Evolutionary conservation across 257 asterid species (phyloP), one percentile per base, ranked within the genome.

Genomic region (Solanum medicagineum): DNA sequence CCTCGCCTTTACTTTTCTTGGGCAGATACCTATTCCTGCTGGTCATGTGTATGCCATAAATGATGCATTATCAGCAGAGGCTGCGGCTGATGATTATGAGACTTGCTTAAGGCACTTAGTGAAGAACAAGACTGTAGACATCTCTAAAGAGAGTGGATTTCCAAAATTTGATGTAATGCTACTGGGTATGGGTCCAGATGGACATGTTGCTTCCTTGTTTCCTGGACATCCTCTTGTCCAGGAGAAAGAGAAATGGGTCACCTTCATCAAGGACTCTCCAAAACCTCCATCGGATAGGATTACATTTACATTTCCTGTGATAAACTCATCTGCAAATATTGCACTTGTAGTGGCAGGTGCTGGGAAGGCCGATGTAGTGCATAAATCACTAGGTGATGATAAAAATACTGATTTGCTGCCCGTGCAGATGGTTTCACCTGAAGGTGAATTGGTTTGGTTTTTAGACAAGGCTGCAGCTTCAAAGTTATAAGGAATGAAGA

Each of bases 101-200:
- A 90, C 93, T 70, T 90, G 94, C 88, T 89, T 96, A 86, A 95
- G 91, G 89, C 97, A 96, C 84, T 85, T 96, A 88, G 94, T 93
- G 59, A 90, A 89, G 44, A 89, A 75, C 54, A 91, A 90, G 84
- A 89, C 86, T 66, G 84, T 96, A 47, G 89, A 90, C 85, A 88
- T 84, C 29, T 96, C 98, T 19, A 83, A 89, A 44, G 86, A 53
- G 32, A 91, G 80, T 26, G 92, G 94, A n/a, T 92, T 95, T 84
- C 99, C 98, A 17, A 95, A 93, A 88, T 95, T 96, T 75, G 99
- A 96, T 84, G 94, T 93, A 55, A 91, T 95, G 97, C 93, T 95
- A 44, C 86, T 96, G 90, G 98, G 99, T 32, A 96, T 96, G 98
- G 99, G 98, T 19, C 98, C 98, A 0, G 98, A 96, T 36, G 99